A percentile compares a stretch with the other conserved stretches of the same genome.
phyloP scores from a whole-genome alignment of 345 rosid species.

The Lepidium sativum region DNA sequence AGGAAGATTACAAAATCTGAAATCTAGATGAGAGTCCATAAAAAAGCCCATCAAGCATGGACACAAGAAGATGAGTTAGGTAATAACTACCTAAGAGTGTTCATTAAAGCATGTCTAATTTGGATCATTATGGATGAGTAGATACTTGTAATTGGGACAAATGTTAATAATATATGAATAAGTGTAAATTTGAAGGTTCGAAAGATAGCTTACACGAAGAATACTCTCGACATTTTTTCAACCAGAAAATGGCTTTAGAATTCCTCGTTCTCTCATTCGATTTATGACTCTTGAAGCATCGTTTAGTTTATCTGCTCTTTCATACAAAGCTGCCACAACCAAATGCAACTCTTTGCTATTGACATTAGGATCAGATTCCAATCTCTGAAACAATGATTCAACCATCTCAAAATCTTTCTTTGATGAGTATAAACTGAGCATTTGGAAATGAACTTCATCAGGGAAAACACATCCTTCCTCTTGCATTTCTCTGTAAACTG shows the following conservation, averaged over 20 bases:
- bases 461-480: constrained; percentile 73
- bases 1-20: neutral
- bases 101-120: neutral
- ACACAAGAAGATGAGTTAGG: neutral
- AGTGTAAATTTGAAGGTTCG: neutral
- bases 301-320: constrained; percentile 47
- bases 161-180: neutral
- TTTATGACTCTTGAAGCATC: constrained; percentile 74
- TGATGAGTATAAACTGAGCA: constrained; percentile 73
- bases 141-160: neutral
- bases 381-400: constrained; percentile 54
- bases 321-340: constrained; percentile 62
- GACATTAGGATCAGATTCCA: constrained; percentile 62
- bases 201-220: neutral
- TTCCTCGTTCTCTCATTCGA: constrained; percentile 37
- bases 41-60: constrained; percentile 21
- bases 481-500: constrained; percentile 56
- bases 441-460: constrained; percentile 86
- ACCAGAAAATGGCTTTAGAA: constrained; percentile 17
- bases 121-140: neutral
- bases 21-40: constrained; percentile 13
- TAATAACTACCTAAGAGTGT: neutral
- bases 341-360: constrained; percentile 74
- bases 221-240: neutral
- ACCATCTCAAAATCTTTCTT: constrained; percentile 53